Base-by-base conservation (phyloP, 2,329 filamentous ascomycete species). In the Botrytis medusae region DNA sequence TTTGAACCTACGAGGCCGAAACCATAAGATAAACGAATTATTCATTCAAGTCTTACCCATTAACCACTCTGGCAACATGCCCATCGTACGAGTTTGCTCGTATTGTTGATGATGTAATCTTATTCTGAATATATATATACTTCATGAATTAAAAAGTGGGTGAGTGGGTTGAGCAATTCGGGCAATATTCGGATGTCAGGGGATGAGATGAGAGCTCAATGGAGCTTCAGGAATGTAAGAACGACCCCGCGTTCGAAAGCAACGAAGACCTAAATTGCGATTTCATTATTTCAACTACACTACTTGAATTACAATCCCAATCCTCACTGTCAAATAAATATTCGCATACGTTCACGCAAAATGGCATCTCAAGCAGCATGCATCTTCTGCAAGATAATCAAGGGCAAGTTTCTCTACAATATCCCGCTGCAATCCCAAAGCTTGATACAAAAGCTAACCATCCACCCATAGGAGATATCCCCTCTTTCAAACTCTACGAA, bases 341-440 rank as follows among this genome's bases (percentile, higher is more conserved):
- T 14, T 18, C 2, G 2, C 20, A 65, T 18, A 9, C 1, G 4
- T 10, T 20, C n/a, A 67, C 10, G 46, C 25, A 57, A 40, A 29
- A 68, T 68, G 65, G 48, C 65, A 8, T 68, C 65, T 22, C 65
- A 68, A 68, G 87, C 91, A 71, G 86, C 91, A 76, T 99, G 96
- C 83, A 94, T 98, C 81, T 99, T 99, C 86, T 99, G 96, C 88
- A 97, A 94, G 84, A 98, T 99, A 82, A 92, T 99, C 86, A 97
- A 97, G 88, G 95, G 95, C 87, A 81, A 74, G 80, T 70, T 29
- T 57, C 40, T 71, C 60, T 29, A 54, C 68, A 64, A 78, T 73
- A 77, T 74, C 77, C 59, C 57, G 8, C 16, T n/a, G 54, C 63
- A 65, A 18, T 14, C 37, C 62, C n/a, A 16, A 62, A n/a, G 34